Conservation (phyloP, 73 alveolate species). For the Tetrahymena elliotti region DNA sequence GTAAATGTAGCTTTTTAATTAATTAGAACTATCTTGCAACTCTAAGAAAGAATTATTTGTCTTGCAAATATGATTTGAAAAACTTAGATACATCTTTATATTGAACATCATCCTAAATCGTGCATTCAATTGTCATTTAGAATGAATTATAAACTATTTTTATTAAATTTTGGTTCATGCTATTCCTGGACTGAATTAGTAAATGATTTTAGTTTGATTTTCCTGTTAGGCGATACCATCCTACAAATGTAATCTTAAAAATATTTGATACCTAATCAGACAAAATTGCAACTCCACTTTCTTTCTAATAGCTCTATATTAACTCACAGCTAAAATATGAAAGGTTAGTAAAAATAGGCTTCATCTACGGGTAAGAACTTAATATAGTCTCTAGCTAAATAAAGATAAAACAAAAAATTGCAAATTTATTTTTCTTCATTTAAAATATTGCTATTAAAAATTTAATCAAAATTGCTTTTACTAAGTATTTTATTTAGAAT, state of each 20-base stretch:
- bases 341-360: background rate
- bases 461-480: too few relatives aligned
- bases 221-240: background rate
- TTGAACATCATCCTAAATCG: background rate
- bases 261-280: background rate
- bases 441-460: too few relatives aligned
- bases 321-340: background rate
- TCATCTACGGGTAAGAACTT: background rate
- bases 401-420: background rate
- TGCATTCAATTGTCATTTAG: background rate
- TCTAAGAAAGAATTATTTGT: background rate
- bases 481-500: too few relatives aligned
- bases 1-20: background rate
- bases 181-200: background rate
- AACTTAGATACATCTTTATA: background rate
- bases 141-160: background rate
- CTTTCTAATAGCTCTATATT: background rate
- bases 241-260: background rate
- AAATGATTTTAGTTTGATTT: background rate
- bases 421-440: too few relatives aligned
- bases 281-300: background rate
- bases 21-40: background rate
- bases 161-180: background rate
- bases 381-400: too few relatives aligned
- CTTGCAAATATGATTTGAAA: background rate